Percentiles rank a stretch among this genome's conserved stretches.
These are phyloP conservation scores for Leccinum aurantiacum DNA, from an alignment of 768 basidiomycete species.

Conservation along the genomic window DNA sequence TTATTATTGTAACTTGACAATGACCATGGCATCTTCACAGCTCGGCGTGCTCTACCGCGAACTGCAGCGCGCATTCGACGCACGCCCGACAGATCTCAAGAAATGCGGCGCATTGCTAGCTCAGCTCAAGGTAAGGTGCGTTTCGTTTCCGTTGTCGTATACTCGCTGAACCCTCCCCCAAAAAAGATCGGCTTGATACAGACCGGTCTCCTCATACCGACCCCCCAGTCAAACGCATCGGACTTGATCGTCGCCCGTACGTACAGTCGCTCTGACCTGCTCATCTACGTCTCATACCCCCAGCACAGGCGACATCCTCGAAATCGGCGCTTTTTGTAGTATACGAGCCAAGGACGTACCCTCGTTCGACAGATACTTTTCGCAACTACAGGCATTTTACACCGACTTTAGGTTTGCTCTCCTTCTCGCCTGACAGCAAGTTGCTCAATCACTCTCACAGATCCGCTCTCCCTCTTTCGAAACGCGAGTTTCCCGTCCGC, in stretches of 20 bases:
- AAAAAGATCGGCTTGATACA: constrained; percentile 73
- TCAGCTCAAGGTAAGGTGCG: constrained; percentile 66
- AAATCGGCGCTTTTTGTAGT: constrained; percentile 94
- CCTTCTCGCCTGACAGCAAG: not conserved
- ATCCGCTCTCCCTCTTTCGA: constrained; percentile 74
- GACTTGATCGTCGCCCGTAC: constrained; percentile 76
- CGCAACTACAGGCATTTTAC: constrained; percentile 89
- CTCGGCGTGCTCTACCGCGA: constrained; percentile 64
- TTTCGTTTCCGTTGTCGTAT: not conserved
- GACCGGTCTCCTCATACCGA: constrained; percentile 74
- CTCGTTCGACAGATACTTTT: constrained; percentile 93
- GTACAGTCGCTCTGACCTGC: constrained; percentile 25
- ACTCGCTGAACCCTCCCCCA: not conserved
- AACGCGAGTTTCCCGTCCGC: constrained; percentile 83
- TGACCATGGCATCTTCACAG: constrained; percentile 45
- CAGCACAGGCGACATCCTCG: constrained; percentile 87
- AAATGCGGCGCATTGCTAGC: constrained; percentile 62
- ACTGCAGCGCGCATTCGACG: constrained; percentile 64
- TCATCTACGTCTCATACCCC: not conserved
- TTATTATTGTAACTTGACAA: not conserved
- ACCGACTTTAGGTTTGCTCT: constrained; percentile 68
- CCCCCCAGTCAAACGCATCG: constrained; percentile 55
- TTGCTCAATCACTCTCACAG: constrained; percentile 36
- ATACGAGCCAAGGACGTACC: constrained; percentile 86
- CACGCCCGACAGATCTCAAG: constrained; percentile 65